These are phyloP conservation scores for Eutrema salsugineum DNA, from an alignment of 441 rosid genomes.

Conservation along the genomic window DNA sequence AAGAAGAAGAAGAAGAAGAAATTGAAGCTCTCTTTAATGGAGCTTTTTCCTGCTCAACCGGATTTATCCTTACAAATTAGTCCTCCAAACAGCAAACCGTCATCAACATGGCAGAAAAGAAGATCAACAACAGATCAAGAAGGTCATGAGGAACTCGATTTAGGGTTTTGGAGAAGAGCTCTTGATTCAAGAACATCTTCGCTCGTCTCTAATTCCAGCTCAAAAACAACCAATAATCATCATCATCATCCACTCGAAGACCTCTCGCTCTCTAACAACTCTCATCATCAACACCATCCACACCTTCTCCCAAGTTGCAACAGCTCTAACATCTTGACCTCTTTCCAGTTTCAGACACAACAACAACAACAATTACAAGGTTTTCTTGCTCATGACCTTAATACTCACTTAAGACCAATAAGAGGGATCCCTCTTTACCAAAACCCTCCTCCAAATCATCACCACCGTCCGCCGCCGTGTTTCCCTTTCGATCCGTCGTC, in stretches of 20 bases:
- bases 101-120: slow-evolving; percentile 62
- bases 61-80: slow-evolving; percentile 94
- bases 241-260: slow-evolving; percentile 16
- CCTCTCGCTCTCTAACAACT: slow-evolving; percentile 36
- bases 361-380: slow-evolving; percentile 40
- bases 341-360: slow-evolving; percentile 41
- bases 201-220: slow-evolving; percentile 43
- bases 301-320: slow-evolving; percentile 42
- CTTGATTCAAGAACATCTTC: slow-evolving; percentile 61
- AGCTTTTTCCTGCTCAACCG: slow-evolving; percentile 95
- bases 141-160: slow-evolving; percentile 50
- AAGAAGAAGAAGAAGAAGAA: slow-evolving; percentile 4
- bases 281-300: slow-evolving; percentile 30
- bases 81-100: slow-evolving; percentile 73
- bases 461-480: slow-evolving; percentile 29
- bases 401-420: slow-evolving; percentile 74
- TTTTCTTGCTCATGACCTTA: slow-evolving; percentile 48
- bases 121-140: slow-evolving; percentile 32
- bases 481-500: slow-evolving; percentile 63
- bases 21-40: slow-evolving; percentile 45
- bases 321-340: slow-evolving; percentile 32
- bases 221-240: slow-evolving; percentile 21
- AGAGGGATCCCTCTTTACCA: slow-evolving; percentile 95
- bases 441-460: slow-evolving; percentile 39
- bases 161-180: slow-evolving; percentile 92